Conservation (phyloP, 805 yeast species). For the Wickerhamomyces hampshirensis region DNA sequence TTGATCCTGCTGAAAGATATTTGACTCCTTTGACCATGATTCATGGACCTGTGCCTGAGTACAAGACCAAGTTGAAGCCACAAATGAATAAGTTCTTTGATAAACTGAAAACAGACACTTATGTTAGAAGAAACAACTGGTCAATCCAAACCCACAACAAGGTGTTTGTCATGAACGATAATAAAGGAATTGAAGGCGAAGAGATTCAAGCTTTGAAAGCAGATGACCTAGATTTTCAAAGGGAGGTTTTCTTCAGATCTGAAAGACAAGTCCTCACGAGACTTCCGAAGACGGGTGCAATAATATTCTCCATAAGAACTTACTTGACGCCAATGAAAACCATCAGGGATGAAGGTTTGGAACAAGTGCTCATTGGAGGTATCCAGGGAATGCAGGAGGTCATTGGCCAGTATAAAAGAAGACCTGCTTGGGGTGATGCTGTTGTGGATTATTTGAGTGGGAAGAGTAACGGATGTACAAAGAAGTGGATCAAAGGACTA, state of each 20-base stretch:
- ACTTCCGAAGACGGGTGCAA: slow-evolving; percentile 42
- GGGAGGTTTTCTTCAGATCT: slow-evolving; percentile 48
- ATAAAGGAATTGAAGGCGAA: slow-evolving; percentile 30
- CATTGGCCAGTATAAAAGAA: slow-evolving; percentile 57
- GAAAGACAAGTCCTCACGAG: slow-evolving; percentile 57
- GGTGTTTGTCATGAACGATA: slow-evolving; percentile 43
- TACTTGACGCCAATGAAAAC: slow-evolving; percentile 48
- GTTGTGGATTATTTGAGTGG: slow-evolving; percentile 39
- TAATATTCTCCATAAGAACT: slow-evolving; percentile 51
- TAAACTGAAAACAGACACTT: slow-evolving; percentile 46
- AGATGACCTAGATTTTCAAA: slow-evolving; percentile 28
- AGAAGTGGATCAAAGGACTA: slow-evolving; percentile 17
- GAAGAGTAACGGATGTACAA: slow-evolving; percentile 30
- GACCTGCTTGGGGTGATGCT: slow-evolving; percentile 68
- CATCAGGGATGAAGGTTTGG: slow-evolving; percentile 40
- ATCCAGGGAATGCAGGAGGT: slow-evolving; percentile 58
- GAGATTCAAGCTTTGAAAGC: slow-evolving; percentile 30
- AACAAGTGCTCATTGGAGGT: slow-evolving; percentile 55
- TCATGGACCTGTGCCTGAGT: slow-evolving; percentile 73
- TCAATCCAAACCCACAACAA: slow-evolving; percentile 57
- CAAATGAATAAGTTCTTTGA: slow-evolving; percentile 68
- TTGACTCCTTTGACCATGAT: slow-evolving; percentile 52
- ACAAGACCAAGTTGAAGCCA: slow-evolving; percentile 45
- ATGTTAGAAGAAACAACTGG: slow-evolving; percentile 67
- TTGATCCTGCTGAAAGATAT: slow-evolving; percentile 53